Conservation (phyloP, 2,329 filamentous ascomycete species). For the Ophiobolus disseminans region DNA sequence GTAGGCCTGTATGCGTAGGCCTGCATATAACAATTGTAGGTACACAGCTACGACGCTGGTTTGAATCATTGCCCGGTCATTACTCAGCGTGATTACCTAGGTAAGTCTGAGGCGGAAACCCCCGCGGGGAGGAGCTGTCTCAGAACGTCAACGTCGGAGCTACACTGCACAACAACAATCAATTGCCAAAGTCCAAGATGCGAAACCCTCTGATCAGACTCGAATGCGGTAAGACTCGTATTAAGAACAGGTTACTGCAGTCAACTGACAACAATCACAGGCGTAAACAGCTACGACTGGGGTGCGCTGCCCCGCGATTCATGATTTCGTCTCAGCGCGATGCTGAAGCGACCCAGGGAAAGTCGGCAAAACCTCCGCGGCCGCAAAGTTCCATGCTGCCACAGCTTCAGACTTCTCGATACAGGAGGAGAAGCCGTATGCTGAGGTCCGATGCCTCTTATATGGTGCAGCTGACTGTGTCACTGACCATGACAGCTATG, state of each 20-base stretch:
- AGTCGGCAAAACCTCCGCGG: conserved; percentile 83
- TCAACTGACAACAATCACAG: conserved; percentile 55
- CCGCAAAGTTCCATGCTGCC: conserved; percentile 86
- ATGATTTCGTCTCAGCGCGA: conserved; percentile 22
- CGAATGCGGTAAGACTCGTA: conserved; percentile 66
- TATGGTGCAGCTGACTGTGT: not conserved
- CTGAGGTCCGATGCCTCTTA: conserved; percentile 69
- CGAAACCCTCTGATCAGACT: conserved; percentile 81
- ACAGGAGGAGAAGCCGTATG: conserved; percentile 88
- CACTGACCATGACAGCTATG: conserved; percentile 71
- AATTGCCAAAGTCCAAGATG: conserved; percentile 32
- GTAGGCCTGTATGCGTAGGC: too few relatives aligned
- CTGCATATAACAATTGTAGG: too few relatives aligned
- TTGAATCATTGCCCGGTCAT: too few relatives aligned
- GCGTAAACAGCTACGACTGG: conserved; percentile 99
- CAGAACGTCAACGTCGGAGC: too few relatives aligned
- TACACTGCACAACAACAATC: conserved; percentile 10
- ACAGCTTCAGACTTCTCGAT: conserved; percentile 81
- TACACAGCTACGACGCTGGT: too few relatives aligned
- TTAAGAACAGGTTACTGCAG: conserved; percentile 11
- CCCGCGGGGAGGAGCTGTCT: too few relatives aligned
- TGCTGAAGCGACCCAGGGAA: conserved; percentile 67
- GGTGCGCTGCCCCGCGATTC: conserved; percentile 58
- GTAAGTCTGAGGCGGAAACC: too few relatives aligned
- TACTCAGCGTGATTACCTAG: too few relatives aligned